A percentile compares a stretch with the other conserved stretches of the same genome.
phyloP scores from a whole-genome alignment of 2,329 filamentous ascomycete genomes.

The Clonostachys chloroleuca region DNA sequence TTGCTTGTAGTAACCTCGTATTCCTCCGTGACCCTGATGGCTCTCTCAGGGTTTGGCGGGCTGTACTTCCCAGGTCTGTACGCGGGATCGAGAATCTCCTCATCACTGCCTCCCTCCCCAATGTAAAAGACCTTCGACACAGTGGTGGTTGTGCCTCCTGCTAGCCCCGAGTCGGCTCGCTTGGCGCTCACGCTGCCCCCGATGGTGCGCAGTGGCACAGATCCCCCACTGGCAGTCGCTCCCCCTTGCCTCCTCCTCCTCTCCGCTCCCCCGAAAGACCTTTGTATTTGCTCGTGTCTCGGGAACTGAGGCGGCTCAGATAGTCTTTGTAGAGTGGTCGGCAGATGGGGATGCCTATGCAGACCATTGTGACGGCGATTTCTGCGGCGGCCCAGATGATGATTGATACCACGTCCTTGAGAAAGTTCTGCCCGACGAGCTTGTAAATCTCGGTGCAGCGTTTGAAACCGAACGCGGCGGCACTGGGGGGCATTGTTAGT shows the following conservation, averaged over 20 bases:
- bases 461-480: conserved; percentile 19
- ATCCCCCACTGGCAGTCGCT: too few relatives aligned
- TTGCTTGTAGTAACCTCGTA: too few relatives aligned
- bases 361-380: conserved; percentile 29
- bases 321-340: conserved; percentile 25
- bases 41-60: too few relatives aligned
- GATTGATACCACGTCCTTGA: conserved; percentile 23
- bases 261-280: too few relatives aligned
- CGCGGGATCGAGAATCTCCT: too few relatives aligned
- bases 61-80: too few relatives aligned
- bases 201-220: not conserved
- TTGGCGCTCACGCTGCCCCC: not conserved
- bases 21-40: too few relatives aligned
- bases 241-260: too few relatives aligned
- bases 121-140: too few relatives aligned
- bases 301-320: conserved; percentile 10
- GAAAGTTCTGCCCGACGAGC: conserved; percentile 13
- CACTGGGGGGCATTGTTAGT: conserved; percentile 5
- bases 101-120: not conserved
- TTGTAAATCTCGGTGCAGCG: conserved; percentile 18
- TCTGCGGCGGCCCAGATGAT: conserved; percentile 32
- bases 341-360: conserved; percentile 31
- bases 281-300: conserved; percentile 7
- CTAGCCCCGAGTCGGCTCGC: too few relatives aligned
- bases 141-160: too few relatives aligned